These are phyloP conservation scores for Inga oerstediana DNA, from an alignment of 306 rosid genomes.

Conservation along the genomic window DNA sequence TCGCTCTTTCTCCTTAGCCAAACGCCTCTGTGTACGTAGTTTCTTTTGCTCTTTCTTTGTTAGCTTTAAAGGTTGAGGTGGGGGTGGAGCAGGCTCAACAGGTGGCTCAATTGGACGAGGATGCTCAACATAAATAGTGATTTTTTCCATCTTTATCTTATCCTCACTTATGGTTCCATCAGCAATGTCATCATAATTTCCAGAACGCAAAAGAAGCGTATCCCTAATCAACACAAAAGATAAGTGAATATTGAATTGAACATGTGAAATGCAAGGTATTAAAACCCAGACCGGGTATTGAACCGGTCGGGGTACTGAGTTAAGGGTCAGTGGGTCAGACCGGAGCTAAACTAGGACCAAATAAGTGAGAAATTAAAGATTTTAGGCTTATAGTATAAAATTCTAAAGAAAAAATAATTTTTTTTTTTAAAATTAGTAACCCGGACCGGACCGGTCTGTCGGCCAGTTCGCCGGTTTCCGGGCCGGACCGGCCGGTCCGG, in stretches of 20 bases:
- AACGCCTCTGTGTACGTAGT: slow-evolving; percentile 87
- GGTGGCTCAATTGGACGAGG: slow-evolving; percentile 99
- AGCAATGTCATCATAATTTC: slow-evolving; percentile 58
- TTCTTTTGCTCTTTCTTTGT: slow-evolving; percentile 97
- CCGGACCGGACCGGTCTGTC: no score
- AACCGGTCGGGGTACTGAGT: no score
- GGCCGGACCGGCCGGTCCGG: no score
- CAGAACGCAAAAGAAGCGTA: slow-evolving; percentile 60
- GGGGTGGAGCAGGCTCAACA: slow-evolving; percentile 93
- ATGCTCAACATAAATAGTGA: slow-evolving; percentile 84
- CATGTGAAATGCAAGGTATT: not conserved
- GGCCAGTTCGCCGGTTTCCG: no score
- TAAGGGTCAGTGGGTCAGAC: no score
- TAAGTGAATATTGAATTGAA: slow-evolving; percentile 9
- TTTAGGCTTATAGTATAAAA: no score
- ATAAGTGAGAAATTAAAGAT: no score
- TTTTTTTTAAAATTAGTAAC: no score
- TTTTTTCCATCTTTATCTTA: slow-evolving; percentile 67
- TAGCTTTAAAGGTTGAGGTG: slow-evolving; percentile 96
- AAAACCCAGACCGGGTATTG: no score
- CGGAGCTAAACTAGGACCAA: no score
- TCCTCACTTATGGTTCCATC: slow-evolving; percentile 50
- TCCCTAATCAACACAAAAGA: slow-evolving; percentile 61
- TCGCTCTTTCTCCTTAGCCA: slow-evolving; percentile 87
- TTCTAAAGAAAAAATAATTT: no score